A percentile compares a stretch with the other conserved stretches of the same genome.
phyloP scores from a whole-genome alignment of 768 basidiomycete genomes.

The Pleurotus ostreatus region DNA sequence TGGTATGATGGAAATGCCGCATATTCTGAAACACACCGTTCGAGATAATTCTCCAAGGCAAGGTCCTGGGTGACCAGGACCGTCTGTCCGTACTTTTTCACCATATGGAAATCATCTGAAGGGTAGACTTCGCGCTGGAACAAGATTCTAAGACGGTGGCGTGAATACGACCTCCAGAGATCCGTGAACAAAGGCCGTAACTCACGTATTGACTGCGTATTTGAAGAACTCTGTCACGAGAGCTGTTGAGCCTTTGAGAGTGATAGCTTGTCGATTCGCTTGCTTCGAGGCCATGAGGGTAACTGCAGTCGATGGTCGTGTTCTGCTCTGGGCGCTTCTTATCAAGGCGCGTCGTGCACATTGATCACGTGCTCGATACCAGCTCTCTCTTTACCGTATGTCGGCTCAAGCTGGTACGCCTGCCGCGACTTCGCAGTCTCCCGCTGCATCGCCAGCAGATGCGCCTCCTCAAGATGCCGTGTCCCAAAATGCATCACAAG shows the following conservation, averaged over 20 bases:
- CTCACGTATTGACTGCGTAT: conserved; percentile 96
- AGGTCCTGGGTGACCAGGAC: conserved; percentile 94
- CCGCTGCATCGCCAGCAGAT: conserved; percentile 43
- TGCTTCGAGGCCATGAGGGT: conserved; percentile 28
- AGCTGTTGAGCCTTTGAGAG: conserved; percentile 90
- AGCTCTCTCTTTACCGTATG: conserved; percentile 22
- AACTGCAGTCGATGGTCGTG: neutral
- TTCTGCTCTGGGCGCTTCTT: neutral
- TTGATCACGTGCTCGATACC: conserved; percentile 8
- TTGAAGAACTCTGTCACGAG: conserved; percentile 99
- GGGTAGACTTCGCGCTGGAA: conserved; percentile 98
- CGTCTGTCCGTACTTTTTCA: conserved; percentile 97
- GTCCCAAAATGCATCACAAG: conserved; percentile 28
- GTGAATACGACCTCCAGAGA: conserved; percentile 11
- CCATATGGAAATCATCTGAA: conserved; percentile 98
- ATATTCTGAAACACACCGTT: conserved; percentile 42
- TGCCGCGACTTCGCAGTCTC: conserved; percentile 47
- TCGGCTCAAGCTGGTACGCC: conserved; percentile 40
- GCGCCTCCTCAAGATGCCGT: conserved; percentile 27
- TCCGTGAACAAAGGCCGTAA: conserved; percentile 10
- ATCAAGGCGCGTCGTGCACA: neutral
- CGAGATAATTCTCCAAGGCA: conserved; percentile 90
- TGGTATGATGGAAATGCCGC: conserved; percentile 4
- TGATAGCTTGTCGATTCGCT: conserved; percentile 73
- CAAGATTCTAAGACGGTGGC: conserved; percentile 59